Conservation (phyloP, 176 grass and related monocot genomes). For the Musa acuminata region DNA sequence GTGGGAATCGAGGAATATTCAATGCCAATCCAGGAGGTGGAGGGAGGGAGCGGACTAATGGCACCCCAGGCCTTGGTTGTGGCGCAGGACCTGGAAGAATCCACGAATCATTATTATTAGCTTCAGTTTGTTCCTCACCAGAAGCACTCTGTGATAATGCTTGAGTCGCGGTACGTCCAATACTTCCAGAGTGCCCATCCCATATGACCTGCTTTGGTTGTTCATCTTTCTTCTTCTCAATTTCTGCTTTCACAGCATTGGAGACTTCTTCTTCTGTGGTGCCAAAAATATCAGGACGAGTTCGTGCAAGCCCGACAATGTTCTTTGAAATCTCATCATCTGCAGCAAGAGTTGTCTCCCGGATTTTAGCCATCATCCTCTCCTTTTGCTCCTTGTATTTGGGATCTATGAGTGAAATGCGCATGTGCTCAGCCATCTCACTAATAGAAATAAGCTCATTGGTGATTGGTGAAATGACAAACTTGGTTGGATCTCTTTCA, state of each 20-base stretch:
- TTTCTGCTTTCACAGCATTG: constrained; percentile 91
- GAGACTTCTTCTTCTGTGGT: constrained; percentile 96
- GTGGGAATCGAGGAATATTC: constrained; percentile 68
- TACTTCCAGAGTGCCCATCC: constrained; percentile 96
- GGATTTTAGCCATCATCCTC: constrained; percentile 96
- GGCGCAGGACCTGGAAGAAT: constrained; percentile 56
- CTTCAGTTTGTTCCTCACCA: constrained; percentile 56
- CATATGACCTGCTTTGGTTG: constrained; percentile 95
- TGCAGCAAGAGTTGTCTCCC: constrained; percentile 78
- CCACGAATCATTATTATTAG: constrained; percentile 25
- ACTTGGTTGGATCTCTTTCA: constrained; percentile 68
- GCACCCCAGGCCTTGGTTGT: constrained; percentile 51
- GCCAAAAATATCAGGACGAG: constrained; percentile 93
- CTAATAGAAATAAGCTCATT: constrained; percentile 87
- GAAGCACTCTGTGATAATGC: constrained; percentile 49
- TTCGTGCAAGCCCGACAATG: constrained; percentile 90
- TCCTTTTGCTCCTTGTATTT: constrained; percentile 99
- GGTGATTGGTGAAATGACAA: constrained; percentile 92
- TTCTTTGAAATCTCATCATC: constrained; percentile 96
- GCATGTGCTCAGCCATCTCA: constrained; percentile 99
- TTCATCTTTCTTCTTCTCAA: constrained; percentile 95
- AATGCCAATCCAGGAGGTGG: constrained; percentile 61
- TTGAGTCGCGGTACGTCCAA: constrained; percentile 77
- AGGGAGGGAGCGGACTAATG: constrained; percentile 41
- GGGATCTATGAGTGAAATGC: constrained; percentile 91